Evolutionary conservation across 352 stramenopile genomes (phyloP).

Genomic region (Globisporangium mamillatum): DNA sequence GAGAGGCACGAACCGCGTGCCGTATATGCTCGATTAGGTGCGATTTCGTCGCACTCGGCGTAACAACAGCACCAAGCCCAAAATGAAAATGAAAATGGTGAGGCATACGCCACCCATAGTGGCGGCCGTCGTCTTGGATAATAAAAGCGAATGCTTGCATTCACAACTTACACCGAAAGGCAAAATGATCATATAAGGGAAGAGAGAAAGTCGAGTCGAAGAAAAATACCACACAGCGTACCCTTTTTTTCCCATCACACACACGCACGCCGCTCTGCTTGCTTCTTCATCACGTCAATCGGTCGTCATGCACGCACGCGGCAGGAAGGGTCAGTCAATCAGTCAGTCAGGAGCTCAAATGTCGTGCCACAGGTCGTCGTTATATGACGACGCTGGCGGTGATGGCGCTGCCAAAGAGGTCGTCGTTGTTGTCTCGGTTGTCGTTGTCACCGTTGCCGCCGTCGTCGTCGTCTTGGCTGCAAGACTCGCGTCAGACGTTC

Average conservation of each 20-base stretch:
- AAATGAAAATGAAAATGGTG: neutral
- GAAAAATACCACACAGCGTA: neutral
- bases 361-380: slow-evolving; percentile 15
- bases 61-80: neutral
- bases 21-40: neutral
- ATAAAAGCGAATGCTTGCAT: neutral
- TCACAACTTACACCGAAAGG: neutral
- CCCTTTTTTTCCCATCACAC: neutral
- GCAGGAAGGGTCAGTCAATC: neutral
- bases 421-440: neutral
- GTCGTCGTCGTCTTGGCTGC: neutral
- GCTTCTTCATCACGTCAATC: neutral
- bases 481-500: slow-evolving; percentile 44
- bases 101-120: neutral
- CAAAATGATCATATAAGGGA: neutral
- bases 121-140: neutral
- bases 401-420: neutral
- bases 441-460: neutral
- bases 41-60: neutral
- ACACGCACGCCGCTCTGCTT: no score
- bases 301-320: no score
- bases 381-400: slow-evolving; percentile 10
- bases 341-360: slow-evolving; percentile 3
- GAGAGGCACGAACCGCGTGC: neutral
- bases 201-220: neutral